Percentiles rank a stretch among this genome's conserved stretches.
phyloP scores from a whole-genome alignment of 2,329 filamentous ascomycete species.

The Sporothrix brasiliensis region DNA sequence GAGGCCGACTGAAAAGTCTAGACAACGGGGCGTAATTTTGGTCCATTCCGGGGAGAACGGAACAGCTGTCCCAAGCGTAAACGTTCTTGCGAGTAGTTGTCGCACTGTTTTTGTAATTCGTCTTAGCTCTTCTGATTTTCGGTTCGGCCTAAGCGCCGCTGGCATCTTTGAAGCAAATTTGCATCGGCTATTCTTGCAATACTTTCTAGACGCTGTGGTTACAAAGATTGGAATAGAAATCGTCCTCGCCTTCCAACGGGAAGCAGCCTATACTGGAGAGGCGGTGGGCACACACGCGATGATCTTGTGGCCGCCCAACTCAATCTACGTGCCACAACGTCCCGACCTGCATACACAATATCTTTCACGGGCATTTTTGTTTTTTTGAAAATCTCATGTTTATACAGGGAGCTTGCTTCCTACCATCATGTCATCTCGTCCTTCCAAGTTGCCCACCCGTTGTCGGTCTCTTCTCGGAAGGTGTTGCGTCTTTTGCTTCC shows the following conservation, averaged over 20 bases:
- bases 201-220: too few species aligned
- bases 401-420: too few species aligned
- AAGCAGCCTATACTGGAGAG: neutral
- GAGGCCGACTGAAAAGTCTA: neutral
- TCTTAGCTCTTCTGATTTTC: neutral
- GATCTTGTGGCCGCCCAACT: slow-evolving; percentile 1
- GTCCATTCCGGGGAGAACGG: slow-evolving; percentile 19
- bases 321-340: slow-evolving; percentile 10
- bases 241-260: neutral
- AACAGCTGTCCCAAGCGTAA: neutral
- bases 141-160: neutral
- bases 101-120: neutral
- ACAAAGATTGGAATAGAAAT: too few species aligned
- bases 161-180: neutral
- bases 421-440: neutral
- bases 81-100: neutral
- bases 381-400: neutral
- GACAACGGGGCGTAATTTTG: neutral
- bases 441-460: neutral
- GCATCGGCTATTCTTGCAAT: neutral
- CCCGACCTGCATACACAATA: neutral
- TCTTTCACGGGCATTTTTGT: neutral
- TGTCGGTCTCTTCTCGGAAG: slow-evolving; percentile 4
- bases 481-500: neutral
- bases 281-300: neutral